Conservation (phyloP, 2,329 filamentous ascomycete species). For the Colletotrichum incanum region DNA sequence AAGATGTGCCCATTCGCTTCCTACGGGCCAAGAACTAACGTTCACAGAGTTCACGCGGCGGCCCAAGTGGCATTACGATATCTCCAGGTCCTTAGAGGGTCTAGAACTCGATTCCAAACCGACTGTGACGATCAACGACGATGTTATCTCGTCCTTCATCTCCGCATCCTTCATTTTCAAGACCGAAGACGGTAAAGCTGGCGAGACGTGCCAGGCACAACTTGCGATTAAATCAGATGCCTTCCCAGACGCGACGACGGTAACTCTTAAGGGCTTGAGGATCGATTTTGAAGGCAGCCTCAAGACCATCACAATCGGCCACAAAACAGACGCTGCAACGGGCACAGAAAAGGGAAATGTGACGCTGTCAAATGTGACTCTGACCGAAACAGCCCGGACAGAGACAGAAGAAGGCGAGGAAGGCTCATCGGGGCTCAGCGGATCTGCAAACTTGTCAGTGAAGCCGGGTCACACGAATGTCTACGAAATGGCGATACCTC, state of each 20-base stretch:
- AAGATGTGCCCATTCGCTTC: conserved; percentile 48
- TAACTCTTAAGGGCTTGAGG: conserved; percentile 67
- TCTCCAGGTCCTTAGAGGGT: conserved; percentile 70
- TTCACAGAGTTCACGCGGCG: conserved; percentile 65
- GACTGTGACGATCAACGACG: conserved; percentile 66
- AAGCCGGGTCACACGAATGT: conserved; percentile 77
- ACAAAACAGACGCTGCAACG: conserved; percentile 50
- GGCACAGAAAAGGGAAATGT: conserved; percentile 45
- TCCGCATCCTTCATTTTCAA: conserved; percentile 72
- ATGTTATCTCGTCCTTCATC: conserved; percentile 68
- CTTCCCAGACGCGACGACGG: conserved; percentile 64
- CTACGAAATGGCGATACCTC: conserved; percentile 79
- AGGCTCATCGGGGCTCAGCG: conserved; percentile 50
- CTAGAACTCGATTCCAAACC: conserved; percentile 62
- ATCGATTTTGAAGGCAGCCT: conserved; percentile 72
- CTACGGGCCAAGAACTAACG: conserved; percentile 43
- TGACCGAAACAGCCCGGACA: conserved; percentile 44
- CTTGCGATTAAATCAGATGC: conserved; percentile 72
- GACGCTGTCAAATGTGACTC: conserved; percentile 47
- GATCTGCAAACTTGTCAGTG: conserved; percentile 71
- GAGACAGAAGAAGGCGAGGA: conserved; percentile 45
- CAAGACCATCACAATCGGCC: conserved; percentile 68
- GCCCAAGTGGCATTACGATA: conserved; percentile 74
- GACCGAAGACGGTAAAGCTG: conserved; percentile 72
- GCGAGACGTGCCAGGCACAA: conserved; percentile 72